phyloP scores from a whole-genome alignment of 225 moss, liverwort and hornwort species.

The Neckera pumila region DNA sequence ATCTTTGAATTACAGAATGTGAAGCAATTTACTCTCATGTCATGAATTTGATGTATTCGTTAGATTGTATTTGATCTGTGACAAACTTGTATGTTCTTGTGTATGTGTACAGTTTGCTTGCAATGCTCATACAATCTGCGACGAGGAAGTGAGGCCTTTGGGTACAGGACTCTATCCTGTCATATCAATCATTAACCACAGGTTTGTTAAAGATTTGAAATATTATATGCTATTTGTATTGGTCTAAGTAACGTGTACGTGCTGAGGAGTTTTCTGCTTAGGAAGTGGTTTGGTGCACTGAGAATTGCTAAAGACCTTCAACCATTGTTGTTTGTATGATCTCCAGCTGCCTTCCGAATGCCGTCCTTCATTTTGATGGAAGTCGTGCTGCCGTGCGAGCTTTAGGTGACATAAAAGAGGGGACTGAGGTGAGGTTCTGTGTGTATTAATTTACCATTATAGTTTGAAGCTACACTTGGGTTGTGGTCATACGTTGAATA shows the following conservation, averaged over 20 bases:
- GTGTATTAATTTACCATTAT: not conserved
- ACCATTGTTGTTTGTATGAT: not conserved
- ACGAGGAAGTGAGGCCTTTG: conserved; percentile 91
- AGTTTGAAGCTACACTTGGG: not conserved
- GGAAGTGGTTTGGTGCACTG: not conserved
- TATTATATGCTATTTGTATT: not conserved
- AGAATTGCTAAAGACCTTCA: not conserved
- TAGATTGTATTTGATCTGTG: not conserved
- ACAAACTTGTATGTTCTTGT: not conserved
- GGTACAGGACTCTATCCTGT: conserved; percentile 90
- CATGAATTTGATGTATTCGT: not conserved
- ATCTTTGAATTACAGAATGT: not conserved
- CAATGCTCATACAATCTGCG: conserved; percentile 92
- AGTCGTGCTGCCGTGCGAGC: conserved; percentile 59
- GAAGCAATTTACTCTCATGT: not conserved
- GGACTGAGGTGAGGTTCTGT: conserved; percentile 53
- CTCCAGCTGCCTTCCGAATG: conserved; percentile 79
- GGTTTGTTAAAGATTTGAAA: conserved; percentile 26
- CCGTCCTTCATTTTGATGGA: conserved; percentile 80
- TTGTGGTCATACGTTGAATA: not conserved
- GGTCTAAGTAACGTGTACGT: not conserved
- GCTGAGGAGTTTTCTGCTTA: not conserved
- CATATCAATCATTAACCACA: conserved; percentile 94
- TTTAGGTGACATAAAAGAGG: conserved; percentile 42
- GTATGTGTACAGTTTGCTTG: conserved; percentile 64